Conservation (phyloP, 164 flowering plant species). For the Brasenia schreberi region DNA sequence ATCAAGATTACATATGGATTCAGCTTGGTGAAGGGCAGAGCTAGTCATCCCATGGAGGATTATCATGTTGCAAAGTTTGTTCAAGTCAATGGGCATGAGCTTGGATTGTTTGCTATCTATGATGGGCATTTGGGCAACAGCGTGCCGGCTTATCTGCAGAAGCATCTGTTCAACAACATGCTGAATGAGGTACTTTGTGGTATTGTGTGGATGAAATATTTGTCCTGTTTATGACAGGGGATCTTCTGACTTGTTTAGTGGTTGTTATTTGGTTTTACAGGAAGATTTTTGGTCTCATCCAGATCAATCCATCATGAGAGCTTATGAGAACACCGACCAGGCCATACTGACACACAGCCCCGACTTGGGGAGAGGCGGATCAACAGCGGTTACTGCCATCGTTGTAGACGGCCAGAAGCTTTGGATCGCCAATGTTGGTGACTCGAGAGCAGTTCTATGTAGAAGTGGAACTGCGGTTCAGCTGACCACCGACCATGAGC, state of each 20-base stretch:
- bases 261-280: conserved; percentile 14
- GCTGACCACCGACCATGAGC: conserved; percentile 71
- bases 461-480: conserved; percentile 49
- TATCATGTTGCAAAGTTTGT: conserved; percentile 73
- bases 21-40: conserved; percentile 71
- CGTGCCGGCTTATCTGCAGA: conserved; percentile 75
- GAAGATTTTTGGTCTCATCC: conserved; percentile 72
- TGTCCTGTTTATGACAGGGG: neutral
- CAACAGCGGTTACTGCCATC: conserved; percentile 84
- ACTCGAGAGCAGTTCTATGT: conserved; percentile 75
- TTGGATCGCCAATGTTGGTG: conserved; percentile 88
- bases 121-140: conserved; percentile 82
- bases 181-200: conserved; percentile 47
- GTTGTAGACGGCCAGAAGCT: conserved; percentile 44
- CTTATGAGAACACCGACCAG: conserved; percentile 72
- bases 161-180: conserved; percentile 61
- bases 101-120: conserved; percentile 74
- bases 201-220: neutral
- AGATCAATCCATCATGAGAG: conserved; percentile 43
- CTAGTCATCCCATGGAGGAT: conserved; percentile 94
- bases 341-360: conserved; percentile 65
- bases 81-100: conserved; percentile 42
- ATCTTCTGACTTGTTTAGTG: neutral
- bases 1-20: conserved; percentile 48
- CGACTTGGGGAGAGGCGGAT: conserved; percentile 78